Conservation (phyloP, 139 green algal species). For the Pleodorina starrii region DNA sequence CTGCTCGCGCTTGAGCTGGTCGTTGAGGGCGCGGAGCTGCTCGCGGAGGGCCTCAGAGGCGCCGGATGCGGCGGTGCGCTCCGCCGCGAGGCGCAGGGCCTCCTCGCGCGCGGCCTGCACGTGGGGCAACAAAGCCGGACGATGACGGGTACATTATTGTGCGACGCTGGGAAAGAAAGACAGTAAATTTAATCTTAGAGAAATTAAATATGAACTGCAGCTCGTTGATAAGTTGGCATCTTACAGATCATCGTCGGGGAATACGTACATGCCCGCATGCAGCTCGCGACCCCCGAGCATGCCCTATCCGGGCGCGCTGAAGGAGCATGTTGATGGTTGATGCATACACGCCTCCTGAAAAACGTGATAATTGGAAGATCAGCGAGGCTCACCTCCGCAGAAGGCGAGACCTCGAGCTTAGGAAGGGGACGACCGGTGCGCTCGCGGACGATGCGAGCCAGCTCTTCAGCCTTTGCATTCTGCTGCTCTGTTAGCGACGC, state of each 20-base stretch:
- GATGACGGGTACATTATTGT: background rate
- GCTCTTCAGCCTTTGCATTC: slow-evolving; percentile 42
- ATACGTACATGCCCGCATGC: no score
- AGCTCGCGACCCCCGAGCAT: no score
- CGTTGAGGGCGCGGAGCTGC: slow-evolving; percentile 37
- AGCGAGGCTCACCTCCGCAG: slow-evolving; percentile 2
- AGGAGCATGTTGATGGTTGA: no score
- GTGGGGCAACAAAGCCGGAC: background rate
- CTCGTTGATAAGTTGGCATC: no score
- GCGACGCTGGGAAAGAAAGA: background rate
- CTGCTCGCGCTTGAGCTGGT: slow-evolving; percentile 42
- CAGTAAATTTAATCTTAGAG: background rate
- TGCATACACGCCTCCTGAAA: no score
- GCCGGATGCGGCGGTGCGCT: background rate
- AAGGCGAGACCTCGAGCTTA: background rate
- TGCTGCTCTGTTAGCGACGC: slow-evolving; percentile 34
- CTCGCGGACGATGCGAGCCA: slow-evolving; percentile 49
- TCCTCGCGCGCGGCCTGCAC: slow-evolving; percentile 26
- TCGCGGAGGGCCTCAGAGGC: slow-evolving; percentile 13
- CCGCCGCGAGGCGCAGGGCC: slow-evolving; percentile 1
- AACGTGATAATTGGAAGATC: no score
- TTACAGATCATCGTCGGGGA: no score
- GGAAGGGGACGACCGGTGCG: slow-evolving; percentile 42
- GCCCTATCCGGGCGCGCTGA: no score
- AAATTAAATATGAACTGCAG: no score